Base-by-base conservation (phyloP, 257 asterid species). In the Solanum virginianum region DNA sequence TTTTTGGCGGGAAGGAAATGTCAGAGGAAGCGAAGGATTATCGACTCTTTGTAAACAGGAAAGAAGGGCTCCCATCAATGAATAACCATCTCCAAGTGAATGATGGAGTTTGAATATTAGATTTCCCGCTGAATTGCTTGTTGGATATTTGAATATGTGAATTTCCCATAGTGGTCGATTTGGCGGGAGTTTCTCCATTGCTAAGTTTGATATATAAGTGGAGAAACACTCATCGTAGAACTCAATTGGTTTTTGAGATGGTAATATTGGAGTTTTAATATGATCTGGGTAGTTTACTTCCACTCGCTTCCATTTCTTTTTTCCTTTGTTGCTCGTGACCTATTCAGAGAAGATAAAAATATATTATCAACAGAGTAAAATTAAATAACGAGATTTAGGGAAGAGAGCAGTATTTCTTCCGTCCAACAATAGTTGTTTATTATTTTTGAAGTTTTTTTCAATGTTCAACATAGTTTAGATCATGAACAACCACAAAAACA, bases 51-150 rank as follows among this genome's bases (percentile, higher is more conserved):
- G 90, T 66, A 93, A 66, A 86, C 96, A 93, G 8, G 98, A 94
- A 26, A 94, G 92, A 26, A 94, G 94, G 17, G 96, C 97, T 14
- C 98, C 98, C 96, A 93, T 92, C 2, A 94, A 83, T 0, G 98
- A 92, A 86, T 84, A 94, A 74, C 98, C 97, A 74, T 94, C 98
- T 6, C 96, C 98, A 4, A 94, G 91, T 3, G 98, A 81, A 65
- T 94, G 98, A 71, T 94, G 97, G 17, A 94, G 95, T 70, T 89
- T 93, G 86, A 94, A 93, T 3, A 91, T 74, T 0, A 91, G 0
- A 57, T 43, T 88, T 10, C 95, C 94, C 0, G 90, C 92, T 0
- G 95, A 90, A 29, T 81, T 77, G 2, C 36, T 91, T 0, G 96
- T 92, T 1, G 96, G 94, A 84, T 94, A 92, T 55, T 90, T 90